Evolutionary conservation across 192 early-diverging fungal genomes (phyloP).

Genomic region (Coemansia sp.): DNA sequence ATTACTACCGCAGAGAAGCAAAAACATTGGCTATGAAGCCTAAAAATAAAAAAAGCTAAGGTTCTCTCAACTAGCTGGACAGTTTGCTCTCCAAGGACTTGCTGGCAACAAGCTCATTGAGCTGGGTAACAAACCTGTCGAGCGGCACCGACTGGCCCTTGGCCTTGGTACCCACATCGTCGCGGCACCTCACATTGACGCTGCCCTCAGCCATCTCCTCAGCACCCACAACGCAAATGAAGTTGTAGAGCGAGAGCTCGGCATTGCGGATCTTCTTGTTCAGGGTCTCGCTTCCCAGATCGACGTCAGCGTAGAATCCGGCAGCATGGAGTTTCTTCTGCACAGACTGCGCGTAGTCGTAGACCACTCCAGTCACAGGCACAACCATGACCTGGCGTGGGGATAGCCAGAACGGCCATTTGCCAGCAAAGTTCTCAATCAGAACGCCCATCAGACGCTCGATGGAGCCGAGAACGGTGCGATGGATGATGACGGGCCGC

Average conservation of each 20-base stretch:
- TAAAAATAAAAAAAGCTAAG: slow-evolving; percentile 6
- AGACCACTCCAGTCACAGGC: slow-evolving; percentile 78
- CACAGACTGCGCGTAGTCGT: slow-evolving; percentile 80
- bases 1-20: no score
- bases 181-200: slow-evolving; percentile 90
- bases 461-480: slow-evolving; percentile 94
- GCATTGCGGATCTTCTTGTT: slow-evolving; percentile 98
- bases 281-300: slow-evolving; percentile 81
- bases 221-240: slow-evolving; percentile 92
- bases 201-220: slow-evolving; percentile 73
- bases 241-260: slow-evolving; percentile 93
- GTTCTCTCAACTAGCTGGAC: slow-evolving; percentile 12
- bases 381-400: slow-evolving; percentile 92
- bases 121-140: slow-evolving; percentile 67
- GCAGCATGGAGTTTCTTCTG: slow-evolving; percentile 65
- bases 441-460: slow-evolving; percentile 96
- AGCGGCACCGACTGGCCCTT: slow-evolving; percentile 79
- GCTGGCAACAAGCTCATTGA: slow-evolving; percentile 69
- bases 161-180: slow-evolving; percentile 78
- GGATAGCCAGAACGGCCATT: slow-evolving; percentile 98
- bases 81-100: slow-evolving; percentile 63
- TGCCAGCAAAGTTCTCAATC: slow-evolving; percentile 94
- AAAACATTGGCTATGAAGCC: no score
- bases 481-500: slow-evolving; percentile 98
- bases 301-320: slow-evolving; percentile 84